Conservation (phyloP, 208 protist species). For the Crithidia mellificae region DNA sequence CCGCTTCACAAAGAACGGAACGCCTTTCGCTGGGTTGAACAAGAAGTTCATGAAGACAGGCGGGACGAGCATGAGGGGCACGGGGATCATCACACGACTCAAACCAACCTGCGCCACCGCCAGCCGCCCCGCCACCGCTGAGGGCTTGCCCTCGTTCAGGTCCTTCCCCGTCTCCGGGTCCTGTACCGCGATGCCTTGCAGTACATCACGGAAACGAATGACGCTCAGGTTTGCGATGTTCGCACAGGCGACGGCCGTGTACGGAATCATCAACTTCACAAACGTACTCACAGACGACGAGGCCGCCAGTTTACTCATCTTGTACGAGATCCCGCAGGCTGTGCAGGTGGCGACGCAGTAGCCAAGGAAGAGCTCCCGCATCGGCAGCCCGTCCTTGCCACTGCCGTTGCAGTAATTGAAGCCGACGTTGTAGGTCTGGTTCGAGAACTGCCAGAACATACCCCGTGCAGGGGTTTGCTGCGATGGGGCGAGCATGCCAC, state of each 20-base stretch:
- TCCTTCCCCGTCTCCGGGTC: slow-evolving; percentile 64
- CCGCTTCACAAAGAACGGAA: slow-evolving; percentile 41
- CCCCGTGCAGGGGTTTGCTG: slow-evolving; percentile 55
- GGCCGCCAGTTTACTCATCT: slow-evolving; percentile 19
- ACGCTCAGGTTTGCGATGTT: slow-evolving; percentile 79
- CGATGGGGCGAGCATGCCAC: slow-evolving; percentile 73
- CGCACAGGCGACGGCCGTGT: slow-evolving; percentile 75
- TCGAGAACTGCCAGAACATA: slow-evolving; percentile 89
- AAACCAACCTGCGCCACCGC: slow-evolving; percentile 73
- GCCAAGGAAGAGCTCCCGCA: slow-evolving; percentile 39
- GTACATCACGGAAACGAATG: slow-evolving; percentile 76
- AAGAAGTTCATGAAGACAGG: slow-evolving; percentile 66
- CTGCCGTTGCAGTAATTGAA: slow-evolving; percentile 93
- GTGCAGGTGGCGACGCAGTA: slow-evolving; percentile 41
- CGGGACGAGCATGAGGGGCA: slow-evolving; percentile 74
- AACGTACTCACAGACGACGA: slow-evolving; percentile 25
- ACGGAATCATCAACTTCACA: slow-evolving; percentile 62
- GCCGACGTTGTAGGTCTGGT: slow-evolving; percentile 91
- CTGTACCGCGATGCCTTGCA: slow-evolving; percentile 63
- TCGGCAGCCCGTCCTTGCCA: slow-evolving; percentile 62
- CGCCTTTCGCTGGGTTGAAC: slow-evolving; percentile 35
- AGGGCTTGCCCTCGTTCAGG: slow-evolving; percentile 44
- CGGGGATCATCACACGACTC: slow-evolving; percentile 61
- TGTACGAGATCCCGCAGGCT: slow-evolving; percentile 30
- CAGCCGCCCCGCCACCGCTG: slow-evolving; percentile 56